A percentile compares a stretch with the other conserved stretches of the same genome.
These are phyloP conservation scores for Sugiyamaella neomexicana DNA, from an alignment of 1,139 yeast genomes.

Conservation along the genomic window DNA sequence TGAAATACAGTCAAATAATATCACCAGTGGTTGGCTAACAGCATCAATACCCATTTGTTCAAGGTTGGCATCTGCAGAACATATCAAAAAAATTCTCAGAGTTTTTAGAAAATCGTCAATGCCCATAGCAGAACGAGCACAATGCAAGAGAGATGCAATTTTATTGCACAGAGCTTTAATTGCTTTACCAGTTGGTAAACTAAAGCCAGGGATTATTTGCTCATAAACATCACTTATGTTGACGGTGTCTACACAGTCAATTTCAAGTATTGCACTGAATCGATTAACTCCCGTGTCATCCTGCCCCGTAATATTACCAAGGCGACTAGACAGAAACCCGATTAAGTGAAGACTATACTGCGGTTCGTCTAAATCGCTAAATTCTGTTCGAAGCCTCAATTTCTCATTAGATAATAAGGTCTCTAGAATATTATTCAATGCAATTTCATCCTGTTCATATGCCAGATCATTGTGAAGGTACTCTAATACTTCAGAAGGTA, in stretches of 20 bases:
- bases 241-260: not conserved
- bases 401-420: not conserved
- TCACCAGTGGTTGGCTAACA: conserved; percentile 9
- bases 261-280: not conserved
- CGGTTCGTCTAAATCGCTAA: not conserved
- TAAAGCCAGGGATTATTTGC: conserved; percentile 10
- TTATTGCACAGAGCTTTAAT: not conserved
- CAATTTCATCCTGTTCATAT: not conserved
- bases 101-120: not conserved
- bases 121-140: not conserved
- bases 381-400: not conserved
- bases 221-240: not conserved
- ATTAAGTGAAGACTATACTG: not conserved
- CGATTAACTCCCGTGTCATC: not conserved
- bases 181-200: conserved; percentile 6
- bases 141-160: not conserved
- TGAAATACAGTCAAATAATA: not conserved
- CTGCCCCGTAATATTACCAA: not conserved
- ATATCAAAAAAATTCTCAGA: conserved; percentile 1
- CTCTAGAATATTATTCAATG: not conserved
- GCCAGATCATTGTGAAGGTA: not conserved
- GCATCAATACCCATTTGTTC: conserved; percentile 15
- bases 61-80: conserved; percentile 14
- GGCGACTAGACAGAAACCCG: not conserved
- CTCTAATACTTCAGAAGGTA: not conserved